These are phyloP conservation scores for Thraustotheca clavata DNA, from an alignment of 352 stramenopile species.

Conservation along the genomic window DNA sequence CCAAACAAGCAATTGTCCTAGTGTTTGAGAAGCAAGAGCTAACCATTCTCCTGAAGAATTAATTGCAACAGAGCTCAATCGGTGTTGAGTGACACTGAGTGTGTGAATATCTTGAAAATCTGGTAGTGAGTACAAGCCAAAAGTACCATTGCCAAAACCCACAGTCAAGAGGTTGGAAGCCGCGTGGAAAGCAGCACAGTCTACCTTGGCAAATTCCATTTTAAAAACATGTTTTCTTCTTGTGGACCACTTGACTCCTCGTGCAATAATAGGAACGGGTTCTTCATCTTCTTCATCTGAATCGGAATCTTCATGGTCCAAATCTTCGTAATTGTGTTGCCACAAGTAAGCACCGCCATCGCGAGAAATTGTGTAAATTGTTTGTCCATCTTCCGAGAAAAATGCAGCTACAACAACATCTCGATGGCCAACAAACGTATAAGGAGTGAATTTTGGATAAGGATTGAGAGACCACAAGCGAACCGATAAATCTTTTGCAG, in stretches of 20 bases:
- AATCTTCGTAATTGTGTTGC: slow-evolving; percentile 50
- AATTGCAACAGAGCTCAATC: slow-evolving; percentile 90
- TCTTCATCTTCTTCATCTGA: slow-evolving; percentile 32
- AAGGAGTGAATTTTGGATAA: slow-evolving; percentile 65
- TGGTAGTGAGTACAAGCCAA: slow-evolving; percentile 97
- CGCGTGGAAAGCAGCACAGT: slow-evolving; percentile 87
- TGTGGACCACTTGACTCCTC: slow-evolving; percentile 75
- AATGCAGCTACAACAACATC: slow-evolving; percentile 80
- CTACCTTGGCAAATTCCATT: slow-evolving; percentile 84
- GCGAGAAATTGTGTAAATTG: slow-evolving; percentile 81
- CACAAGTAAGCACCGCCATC: slow-evolving; percentile 85
- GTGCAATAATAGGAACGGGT: slow-evolving; percentile 50
- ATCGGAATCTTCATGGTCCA: slow-evolving; percentile 26
- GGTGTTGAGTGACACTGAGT: slow-evolving; percentile 85
- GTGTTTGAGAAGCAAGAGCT: slow-evolving; percentile 93
- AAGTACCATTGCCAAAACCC: slow-evolving; percentile 96
- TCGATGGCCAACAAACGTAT: slow-evolving; percentile 85
- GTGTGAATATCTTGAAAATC: slow-evolving; percentile 96
- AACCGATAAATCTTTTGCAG: slow-evolving; percentile 80
- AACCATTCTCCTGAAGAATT: slow-evolving; percentile 97
- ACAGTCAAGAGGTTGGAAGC: slow-evolving; percentile 86
- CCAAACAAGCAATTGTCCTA: slow-evolving; percentile 99
- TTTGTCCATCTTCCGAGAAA: slow-evolving; percentile 67
- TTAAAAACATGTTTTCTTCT: slow-evolving; percentile 84
- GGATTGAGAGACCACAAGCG: slow-evolving; percentile 75